A percentile compares a stretch with the other conserved stretches of the same genome.
phyloP scores from a whole-genome alignment of 2,329 filamentous ascomycete species.

The Dactylellina parvicollis region DNA sequence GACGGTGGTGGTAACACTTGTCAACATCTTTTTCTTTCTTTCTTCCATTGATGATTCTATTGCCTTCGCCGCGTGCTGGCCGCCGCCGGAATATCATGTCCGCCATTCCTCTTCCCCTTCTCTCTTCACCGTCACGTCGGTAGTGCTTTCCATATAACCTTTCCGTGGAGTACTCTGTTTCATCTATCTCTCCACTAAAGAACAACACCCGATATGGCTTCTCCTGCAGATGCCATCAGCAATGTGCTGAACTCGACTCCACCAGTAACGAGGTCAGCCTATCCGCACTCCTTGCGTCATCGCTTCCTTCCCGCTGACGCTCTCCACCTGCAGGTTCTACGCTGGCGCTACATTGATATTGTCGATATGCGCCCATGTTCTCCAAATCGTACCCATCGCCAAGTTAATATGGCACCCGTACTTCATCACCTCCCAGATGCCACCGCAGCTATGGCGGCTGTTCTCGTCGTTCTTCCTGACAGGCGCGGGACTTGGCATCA shows the following conservation, averaged over 20 bases:
- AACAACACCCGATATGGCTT: constrained; percentile 29
- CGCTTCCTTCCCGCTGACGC: not conserved
- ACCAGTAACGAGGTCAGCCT: constrained; percentile 46
- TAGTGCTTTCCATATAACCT: constrained; percentile 14
- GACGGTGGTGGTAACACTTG: constrained; percentile 42
- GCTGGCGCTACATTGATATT: constrained; percentile 30
- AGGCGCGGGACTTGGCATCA: constrained; percentile 10
- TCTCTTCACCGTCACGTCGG: constrained; percentile 21
- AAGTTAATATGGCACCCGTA: constrained; percentile 40
- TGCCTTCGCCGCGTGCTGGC: constrained; percentile 12
- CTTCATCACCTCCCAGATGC: constrained; percentile 41
- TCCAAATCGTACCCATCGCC: constrained; percentile 15
- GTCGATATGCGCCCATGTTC: constrained; percentile 21
- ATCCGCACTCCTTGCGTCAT: not conserved
- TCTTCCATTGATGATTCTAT: constrained; percentile 15
- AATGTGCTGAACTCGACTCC: constrained; percentile 37
- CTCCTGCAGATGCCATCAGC: constrained; percentile 34
- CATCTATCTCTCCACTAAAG: not conserved
- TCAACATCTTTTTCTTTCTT: constrained; percentile 38
- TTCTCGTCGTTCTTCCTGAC: constrained; percentile 50
- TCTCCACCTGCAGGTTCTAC: constrained; percentile 25
- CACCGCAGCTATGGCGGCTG: constrained; percentile 44
- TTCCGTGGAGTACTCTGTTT: not conserved
- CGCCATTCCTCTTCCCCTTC: constrained; percentile 6
- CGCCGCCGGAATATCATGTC: constrained; percentile 6